A percentile compares a stretch with the other conserved stretches of the same genome.
Evolutionary conservation across 306 rosid genomes (phyloP).

Genomic region (Gastrolobium villosum): DNA sequence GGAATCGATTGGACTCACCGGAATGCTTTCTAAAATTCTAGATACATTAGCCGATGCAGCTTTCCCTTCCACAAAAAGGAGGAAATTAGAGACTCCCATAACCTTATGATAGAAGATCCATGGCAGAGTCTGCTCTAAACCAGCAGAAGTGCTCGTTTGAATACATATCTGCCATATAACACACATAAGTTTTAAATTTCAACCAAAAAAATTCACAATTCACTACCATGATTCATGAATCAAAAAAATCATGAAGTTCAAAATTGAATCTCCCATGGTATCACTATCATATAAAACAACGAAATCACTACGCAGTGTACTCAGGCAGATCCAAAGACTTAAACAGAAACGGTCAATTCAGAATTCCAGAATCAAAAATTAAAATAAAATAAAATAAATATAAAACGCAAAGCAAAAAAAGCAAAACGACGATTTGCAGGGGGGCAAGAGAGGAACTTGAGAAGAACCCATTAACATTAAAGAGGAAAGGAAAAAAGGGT

Average conservation of each 20-base stretch:
- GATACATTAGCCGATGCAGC: slow-evolving; percentile 90
- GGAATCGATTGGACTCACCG: slow-evolving; percentile 63
- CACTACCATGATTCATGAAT: not conserved
- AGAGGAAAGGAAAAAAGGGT: too few relatives aligned
- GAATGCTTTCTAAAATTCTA: slow-evolving; percentile 83
- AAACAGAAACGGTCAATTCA: not conserved
- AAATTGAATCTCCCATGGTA: not conserved
- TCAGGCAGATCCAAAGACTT: slow-evolving; percentile 20
- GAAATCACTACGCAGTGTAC: too few relatives aligned
- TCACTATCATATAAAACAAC: too few relatives aligned
- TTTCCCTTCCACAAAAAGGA: slow-evolving; percentile 94
- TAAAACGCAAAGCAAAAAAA: not conserved
- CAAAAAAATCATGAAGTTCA: slow-evolving; percentile 1
- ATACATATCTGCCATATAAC: slow-evolving; percentile 66
- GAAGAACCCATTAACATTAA: too few relatives aligned
- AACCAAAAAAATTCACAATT: slow-evolving; percentile 29
- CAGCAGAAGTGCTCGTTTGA: slow-evolving; percentile 86
- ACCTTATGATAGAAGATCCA: slow-evolving; percentile 97
- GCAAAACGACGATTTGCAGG: not conserved
- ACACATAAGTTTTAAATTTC: slow-evolving; percentile 11
- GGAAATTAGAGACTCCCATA: slow-evolving; percentile 86
- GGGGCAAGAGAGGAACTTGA: too few relatives aligned
- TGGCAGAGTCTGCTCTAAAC: slow-evolving; percentile 89
- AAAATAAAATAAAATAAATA: too few relatives aligned
- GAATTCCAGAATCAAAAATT: not conserved